These are phyloP conservation scores for Nicotiana obtusifolia DNA, from an alignment of 257 asterid genomes.

Conservation along the genomic window DNA sequence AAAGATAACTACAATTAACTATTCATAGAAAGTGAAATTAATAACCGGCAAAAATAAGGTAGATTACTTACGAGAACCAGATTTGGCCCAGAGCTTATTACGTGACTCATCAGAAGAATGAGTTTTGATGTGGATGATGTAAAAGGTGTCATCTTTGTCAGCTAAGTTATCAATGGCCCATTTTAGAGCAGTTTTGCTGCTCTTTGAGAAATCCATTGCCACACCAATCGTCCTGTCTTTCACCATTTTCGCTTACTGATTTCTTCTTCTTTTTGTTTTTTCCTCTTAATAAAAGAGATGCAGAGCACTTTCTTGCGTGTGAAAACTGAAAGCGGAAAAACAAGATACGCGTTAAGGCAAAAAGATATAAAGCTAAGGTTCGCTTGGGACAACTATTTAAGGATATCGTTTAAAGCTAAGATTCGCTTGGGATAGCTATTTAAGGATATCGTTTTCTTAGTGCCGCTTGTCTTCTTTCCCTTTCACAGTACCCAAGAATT, in stretches of 20 bases:
- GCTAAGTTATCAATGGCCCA: constrained; percentile 87
- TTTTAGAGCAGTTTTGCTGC: constrained; percentile 68
- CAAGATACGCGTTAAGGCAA: not conserved
- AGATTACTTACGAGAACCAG: constrained; percentile 63
- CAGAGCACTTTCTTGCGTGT: constrained; percentile 19
- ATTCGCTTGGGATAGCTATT: not conserved
- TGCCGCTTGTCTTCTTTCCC: not conserved
- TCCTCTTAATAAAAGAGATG: not conserved
- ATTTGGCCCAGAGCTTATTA: constrained; percentile 41
- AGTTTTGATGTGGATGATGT: constrained; percentile 51
- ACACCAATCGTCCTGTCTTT: constrained; percentile 75
- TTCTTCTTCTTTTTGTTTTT: not conserved
- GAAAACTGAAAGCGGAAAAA: not conserved
- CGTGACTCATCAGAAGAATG: constrained; percentile 37
- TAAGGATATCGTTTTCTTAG: not conserved
- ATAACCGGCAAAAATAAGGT: not conserved
- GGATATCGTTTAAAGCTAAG: not conserved
- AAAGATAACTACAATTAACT: not conserved
- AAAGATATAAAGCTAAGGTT: not conserved
- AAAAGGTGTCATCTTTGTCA: constrained; percentile 61
- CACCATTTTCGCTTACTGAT: constrained; percentile 31
- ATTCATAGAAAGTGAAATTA: not conserved
- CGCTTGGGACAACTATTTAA: not conserved
- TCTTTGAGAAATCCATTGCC: constrained; percentile 86
- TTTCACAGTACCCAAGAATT: not conserved